Evolutionary conservation across 352 stramenopile species (phyloP), one percentile per base, ranked within the genome.

Genomic region (Phytopythium litorale): DNA sequence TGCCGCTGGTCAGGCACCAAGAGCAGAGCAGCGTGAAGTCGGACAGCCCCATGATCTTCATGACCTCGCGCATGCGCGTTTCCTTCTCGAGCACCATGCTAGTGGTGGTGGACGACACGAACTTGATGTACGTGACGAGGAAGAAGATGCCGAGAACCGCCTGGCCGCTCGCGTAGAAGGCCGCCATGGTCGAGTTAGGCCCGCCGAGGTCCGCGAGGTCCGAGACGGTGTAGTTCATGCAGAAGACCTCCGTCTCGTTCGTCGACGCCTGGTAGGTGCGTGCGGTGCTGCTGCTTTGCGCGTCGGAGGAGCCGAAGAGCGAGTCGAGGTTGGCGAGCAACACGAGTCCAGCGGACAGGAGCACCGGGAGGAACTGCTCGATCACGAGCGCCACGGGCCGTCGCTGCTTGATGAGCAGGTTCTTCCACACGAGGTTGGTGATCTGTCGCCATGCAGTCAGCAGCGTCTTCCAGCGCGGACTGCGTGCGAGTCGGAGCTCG

Each of bases 11-110:
- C 16, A 84, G 51, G n/a, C 72, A 71, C 81, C 81, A 90, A 11
- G 83, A 89, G n/a, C 63, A 64, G 28, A 90, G 73, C 46, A 93
- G 66, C 28, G 79, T 84, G 32, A 63, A 50, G 56, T 88, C 82
- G 4, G 78, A 82, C 1, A 93, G 64, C 0, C 87, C 87, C 83
- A 92, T 92, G 65, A 91, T 93, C 73, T 87, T 88, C 79, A 96
- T 90, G 45, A 92, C 73, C 51, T 93, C 80, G 11, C 84, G 80
- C 37, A 94, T 74, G 40, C 78, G 67, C 32, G 79, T 87, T 61
- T 93, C 85, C 60, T 96, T 94, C 48, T 96, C 85, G 23, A 87
- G 78, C 23, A 96, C 81, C 73, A 96, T 88, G 7, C 71, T 66
- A 0, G 84, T 82, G 1, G 81, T 87, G 23, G 76, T 88, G 7